Base-by-base conservation (phyloP, 106 monocot species). In the Platanthera zijinensis region DNA sequence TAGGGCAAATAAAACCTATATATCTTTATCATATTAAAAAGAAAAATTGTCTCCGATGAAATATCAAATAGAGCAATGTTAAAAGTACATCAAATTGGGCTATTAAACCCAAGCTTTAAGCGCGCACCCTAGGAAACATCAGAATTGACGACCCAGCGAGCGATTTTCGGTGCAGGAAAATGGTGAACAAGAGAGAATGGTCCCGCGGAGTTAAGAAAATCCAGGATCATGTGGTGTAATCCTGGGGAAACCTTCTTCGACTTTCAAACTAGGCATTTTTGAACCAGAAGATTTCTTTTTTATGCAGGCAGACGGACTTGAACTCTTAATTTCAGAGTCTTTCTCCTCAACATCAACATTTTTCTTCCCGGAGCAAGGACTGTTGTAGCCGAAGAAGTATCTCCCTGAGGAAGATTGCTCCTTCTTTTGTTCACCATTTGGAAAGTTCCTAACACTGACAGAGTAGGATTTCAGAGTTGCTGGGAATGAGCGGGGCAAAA, bases 311-410 rank as follows among this genome's bases (percentile, higher is more conserved):
- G 63, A 68, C 46, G 67, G 71, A 61, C 32, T 70, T 0, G 85
- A 77, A 53, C 67, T 84, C 76, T 76, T 86, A 7, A 82, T 63
- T 18, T 62, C 84, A 14, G 50, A 59, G 45, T 15, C 82, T 50
- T 75, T 86, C 71, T 89, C 87, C 67, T 89, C 80, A 19, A 94
- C 83, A 9, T 82, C 85, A 39, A 89, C 78, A 15, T 89, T 82
- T 54, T 85, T 88, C 80, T 80, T 87, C 9, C 89, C 87, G 19
- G 79, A 82, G 79, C 94, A 95, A 6, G 84, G 91, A 57, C 89
- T 91, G 49, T n/a, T 52, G 19, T 83, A 78, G 10, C 82, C 48
- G 76, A 95, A 87, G 10, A 76, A 51, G 71, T 85, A 72, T 64
- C 82, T 72, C 53, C 72, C 68, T 9, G 56, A 39, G 46, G 72